Percentiles rank a stretch among this genome's conserved stretches.
These are phyloP conservation scores for Fusarium lateritium DNA, from an alignment of 2,329 filamentous ascomycete genomes.

Conservation along the genomic window DNA sequence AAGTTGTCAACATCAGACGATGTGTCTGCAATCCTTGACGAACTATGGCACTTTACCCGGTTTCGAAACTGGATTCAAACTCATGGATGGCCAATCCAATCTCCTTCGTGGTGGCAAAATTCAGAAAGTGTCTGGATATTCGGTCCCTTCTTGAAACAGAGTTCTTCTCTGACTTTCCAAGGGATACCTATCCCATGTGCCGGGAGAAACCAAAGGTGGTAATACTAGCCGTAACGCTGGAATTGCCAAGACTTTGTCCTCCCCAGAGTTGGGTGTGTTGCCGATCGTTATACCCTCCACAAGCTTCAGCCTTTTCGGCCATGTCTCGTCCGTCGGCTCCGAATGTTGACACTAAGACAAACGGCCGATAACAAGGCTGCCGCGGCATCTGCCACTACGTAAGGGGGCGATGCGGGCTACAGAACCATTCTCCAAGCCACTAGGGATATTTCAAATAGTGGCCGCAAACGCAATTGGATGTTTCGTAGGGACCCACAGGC, in stretches of 20 bases:
- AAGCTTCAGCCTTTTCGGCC: slow-evolving; percentile 16
- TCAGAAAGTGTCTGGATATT: not conserved
- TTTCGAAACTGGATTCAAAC: not conserved
- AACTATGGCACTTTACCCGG: not conserved
- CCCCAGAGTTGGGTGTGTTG: slow-evolving; percentile 11
- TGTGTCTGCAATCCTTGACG: slow-evolving; percentile 5
- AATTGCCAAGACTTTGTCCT: slow-evolving; percentile 22
- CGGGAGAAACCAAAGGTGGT: not conserved
- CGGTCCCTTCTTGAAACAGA: not conserved
- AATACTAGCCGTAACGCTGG: not conserved
- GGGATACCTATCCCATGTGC: not conserved
- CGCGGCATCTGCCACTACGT: slow-evolving; percentile 16
- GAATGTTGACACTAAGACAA: slow-evolving; percentile 19
- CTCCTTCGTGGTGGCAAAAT: not conserved
- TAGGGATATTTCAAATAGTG: not conserved
- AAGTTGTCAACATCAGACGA: slow-evolving; percentile 17
- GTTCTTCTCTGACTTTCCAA: not conserved
- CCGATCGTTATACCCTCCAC: slow-evolving; percentile 11
- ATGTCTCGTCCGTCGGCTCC: slow-evolving; percentile 32
- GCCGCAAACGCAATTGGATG: slow-evolving; percentile 23
- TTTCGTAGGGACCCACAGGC: slow-evolving; percentile 9
- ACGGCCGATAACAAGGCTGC: slow-evolving; percentile 26
- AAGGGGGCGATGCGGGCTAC: not conserved
- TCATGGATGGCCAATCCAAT: slow-evolving; percentile 4
- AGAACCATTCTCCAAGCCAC: not conserved